Base-by-base conservation (phyloP, 148 eudicot genomes). In the Silene conica region DNA sequence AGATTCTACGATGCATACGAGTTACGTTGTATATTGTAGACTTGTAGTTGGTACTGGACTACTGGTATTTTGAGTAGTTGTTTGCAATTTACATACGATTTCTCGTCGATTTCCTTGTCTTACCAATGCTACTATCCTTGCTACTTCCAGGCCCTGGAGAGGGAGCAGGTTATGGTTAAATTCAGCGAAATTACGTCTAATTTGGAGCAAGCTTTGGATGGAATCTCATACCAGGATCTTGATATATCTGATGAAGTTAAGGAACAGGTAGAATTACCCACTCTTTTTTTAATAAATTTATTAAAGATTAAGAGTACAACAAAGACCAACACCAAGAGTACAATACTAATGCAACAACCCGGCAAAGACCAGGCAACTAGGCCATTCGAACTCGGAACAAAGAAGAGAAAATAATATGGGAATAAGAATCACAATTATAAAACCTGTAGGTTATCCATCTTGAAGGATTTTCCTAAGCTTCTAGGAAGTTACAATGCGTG, bases 211-310 rank as follows among this genome's bases (percentile, higher is more conserved):
- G 92, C 91, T 82, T 76, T 94, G 64, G 82, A 77, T 80, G 87
- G 80, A 60, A 83, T 91, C 77, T 79, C 84, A 73, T 84, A 76
- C 25, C 93, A 88, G 61, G 83, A 81, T 28, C 96, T 94, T 80
- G 97, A 89, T 78, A 89, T 94, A 50, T 88, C 98, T 13, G 98
- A 94, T 67, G 98, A 94, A 89, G 88, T 94, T 60, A 91, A 88
- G 80, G 98, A 94, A 75, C 98, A 94, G 96, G 98, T 94, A 82
- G 67, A 50, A 25, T 65, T 45, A 70, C 45, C 12, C 63, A 8
- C 19, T 25, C 73, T 61, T 71, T 9, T 56, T 58, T 73, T 50
- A 0, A 13, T 12, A 2, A 50, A 3, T 58, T 73, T 50, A 0
- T 50, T 12, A 2, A 50, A 3, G 55, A 13, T 18, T 12, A 50